A percentile compares a stretch with the other conserved stretches of the same genome.
Evolutionary conservation across 2,329 filamentous ascomycete species (phyloP).

Genomic region (Fusarium nurragi): DNA sequence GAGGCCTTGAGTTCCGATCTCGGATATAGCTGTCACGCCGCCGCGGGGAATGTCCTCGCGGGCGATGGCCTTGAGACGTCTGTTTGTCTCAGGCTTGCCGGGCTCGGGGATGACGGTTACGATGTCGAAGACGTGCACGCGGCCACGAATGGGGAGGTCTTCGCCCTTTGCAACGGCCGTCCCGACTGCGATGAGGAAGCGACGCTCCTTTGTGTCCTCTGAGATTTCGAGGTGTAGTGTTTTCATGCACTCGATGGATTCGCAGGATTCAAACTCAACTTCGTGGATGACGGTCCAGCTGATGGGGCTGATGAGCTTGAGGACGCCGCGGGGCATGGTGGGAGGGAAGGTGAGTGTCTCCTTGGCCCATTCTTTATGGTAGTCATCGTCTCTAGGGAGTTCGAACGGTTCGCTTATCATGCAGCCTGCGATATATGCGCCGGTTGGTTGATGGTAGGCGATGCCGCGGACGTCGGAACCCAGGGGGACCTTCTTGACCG

Average conservation of each 20-base stretch:
- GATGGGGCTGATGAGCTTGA: conserved; percentile 81
- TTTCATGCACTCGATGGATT: conserved; percentile 83
- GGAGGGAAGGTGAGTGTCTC: conserved; percentile 75
- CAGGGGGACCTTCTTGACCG: conserved; percentile 75
- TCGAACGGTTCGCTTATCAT: conserved; percentile 76
- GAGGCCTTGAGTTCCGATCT: conserved; percentile 86
- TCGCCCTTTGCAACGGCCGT: conserved; percentile 89
- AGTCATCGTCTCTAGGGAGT: conserved; percentile 85
- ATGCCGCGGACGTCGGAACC: conserved; percentile 76
- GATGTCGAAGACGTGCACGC: conserved; percentile 90
- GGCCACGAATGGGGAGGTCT: conserved; percentile 85
- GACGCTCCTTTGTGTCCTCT: conserved; percentile 87
- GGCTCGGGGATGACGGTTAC: conserved; percentile 92
- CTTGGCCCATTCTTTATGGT: conserved; percentile 80
- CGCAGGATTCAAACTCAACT: conserved; percentile 75
- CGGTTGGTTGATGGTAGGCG: conserved; percentile 78
- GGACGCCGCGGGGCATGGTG: conserved; percentile 72
- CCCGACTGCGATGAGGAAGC: conserved; percentile 83
- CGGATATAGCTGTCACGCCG: conserved; percentile 85
- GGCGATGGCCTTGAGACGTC: conserved; percentile 83
- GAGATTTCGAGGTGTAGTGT: conserved; percentile 88
- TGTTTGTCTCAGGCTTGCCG: conserved; percentile 83
- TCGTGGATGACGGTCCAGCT: conserved; percentile 84
- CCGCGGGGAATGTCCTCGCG: conserved; percentile 93
- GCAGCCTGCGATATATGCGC: conserved; percentile 80